Evolutionary conservation across 495 filamentous ascomycete genomes (phyloP).

Genomic region (Trichoderma asperelloides): DNA sequence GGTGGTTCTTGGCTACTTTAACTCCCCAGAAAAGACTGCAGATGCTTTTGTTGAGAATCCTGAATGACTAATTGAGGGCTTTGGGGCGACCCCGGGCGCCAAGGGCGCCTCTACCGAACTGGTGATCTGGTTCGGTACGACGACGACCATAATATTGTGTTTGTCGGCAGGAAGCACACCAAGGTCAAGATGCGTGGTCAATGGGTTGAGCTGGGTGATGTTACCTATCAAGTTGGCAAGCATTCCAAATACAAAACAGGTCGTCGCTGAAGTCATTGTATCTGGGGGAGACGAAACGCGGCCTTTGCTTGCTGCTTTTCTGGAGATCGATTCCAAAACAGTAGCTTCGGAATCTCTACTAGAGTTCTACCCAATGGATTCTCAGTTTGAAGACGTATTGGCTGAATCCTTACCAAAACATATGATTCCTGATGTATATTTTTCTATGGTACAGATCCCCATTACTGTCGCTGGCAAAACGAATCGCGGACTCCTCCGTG

Average conservation of each 20-base stretch:
- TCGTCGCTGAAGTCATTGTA: slow-evolving; percentile 34
- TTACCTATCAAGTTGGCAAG: slow-evolving; percentile 44
- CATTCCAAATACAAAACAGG: slow-evolving; percentile 18
- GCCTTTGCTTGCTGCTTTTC: background rate
- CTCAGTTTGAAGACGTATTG: no score
- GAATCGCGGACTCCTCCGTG: background rate
- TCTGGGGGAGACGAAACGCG: slow-evolving; percentile 28
- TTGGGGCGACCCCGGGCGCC: slow-evolving; percentile 25
- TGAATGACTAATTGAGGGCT: slow-evolving; percentile 37
- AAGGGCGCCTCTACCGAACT: slow-evolving; percentile 57
- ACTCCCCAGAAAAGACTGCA: slow-evolving; percentile 32
- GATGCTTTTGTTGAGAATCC: slow-evolving; percentile 31
- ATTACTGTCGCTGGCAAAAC: slow-evolving; percentile 13
- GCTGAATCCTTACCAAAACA: slow-evolving; percentile 35
- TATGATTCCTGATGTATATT: slow-evolving; percentile 57
- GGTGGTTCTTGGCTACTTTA: slow-evolving; percentile 42
- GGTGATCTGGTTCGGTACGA: slow-evolving; percentile 55
- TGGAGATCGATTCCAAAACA: no score
- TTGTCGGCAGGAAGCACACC: slow-evolving; percentile 53
- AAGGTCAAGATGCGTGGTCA: slow-evolving; percentile 61
- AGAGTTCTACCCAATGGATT: no score
- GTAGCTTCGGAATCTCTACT: no score
- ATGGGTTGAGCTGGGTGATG: slow-evolving; percentile 56
- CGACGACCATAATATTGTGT: slow-evolving; percentile 45
- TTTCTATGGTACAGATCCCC: slow-evolving; percentile 48